A percentile compares a stretch with the other conserved stretches of the same genome.
phyloP scores from a whole-genome alignment of 768 basidiomycete species.

The Tephrocybe sp. region DNA sequence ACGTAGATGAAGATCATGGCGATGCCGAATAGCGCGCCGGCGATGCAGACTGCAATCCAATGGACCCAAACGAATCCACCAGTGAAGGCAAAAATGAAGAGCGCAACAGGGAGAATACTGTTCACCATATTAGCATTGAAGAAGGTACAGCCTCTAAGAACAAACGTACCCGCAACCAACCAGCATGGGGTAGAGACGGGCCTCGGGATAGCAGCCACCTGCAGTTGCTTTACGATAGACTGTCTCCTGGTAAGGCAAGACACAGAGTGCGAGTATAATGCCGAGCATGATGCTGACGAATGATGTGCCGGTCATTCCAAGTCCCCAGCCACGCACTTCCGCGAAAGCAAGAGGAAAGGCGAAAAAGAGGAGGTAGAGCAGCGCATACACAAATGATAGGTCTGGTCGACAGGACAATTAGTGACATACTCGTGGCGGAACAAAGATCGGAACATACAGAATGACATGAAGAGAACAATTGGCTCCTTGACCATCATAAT shows the following conservation, averaged over 20 bases:
- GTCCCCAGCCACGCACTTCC: slow-evolving; percentile 37
- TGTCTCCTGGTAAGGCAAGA: slow-evolving; percentile 34
- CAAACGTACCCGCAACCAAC: slow-evolving; percentile 33
- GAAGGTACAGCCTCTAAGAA: neutral
- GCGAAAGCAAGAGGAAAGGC: slow-evolving; percentile 44
- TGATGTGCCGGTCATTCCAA: slow-evolving; percentile 39
- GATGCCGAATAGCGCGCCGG: slow-evolving; percentile 39
- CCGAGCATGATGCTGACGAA: slow-evolving; percentile 47
- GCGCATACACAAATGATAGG: slow-evolving; percentile 43
- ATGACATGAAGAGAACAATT: slow-evolving; percentile 15
- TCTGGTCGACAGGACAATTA: slow-evolving; percentile 20
- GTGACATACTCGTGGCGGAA: neutral
- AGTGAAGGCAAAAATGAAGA: slow-evolving; percentile 47
- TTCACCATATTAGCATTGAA: neutral
- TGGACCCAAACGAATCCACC: slow-evolving; percentile 37
- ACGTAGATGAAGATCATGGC: slow-evolving; percentile 44
- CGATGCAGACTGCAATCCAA: slow-evolving; percentile 36
- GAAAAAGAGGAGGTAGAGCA: slow-evolving; percentile 44
- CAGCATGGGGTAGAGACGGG: slow-evolving; percentile 42
- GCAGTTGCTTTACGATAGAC: slow-evolving; percentile 31
- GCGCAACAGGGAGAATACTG: slow-evolving; percentile 36
- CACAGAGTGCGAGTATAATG: slow-evolving; percentile 27
- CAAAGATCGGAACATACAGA: slow-evolving; percentile 4
- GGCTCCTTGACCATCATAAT: slow-evolving; percentile 16
- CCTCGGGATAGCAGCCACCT: slow-evolving; percentile 41